Conservation (phyloP, 2,329 filamentous ascomycete genomes). For the Botrytis cinerea region DNA sequence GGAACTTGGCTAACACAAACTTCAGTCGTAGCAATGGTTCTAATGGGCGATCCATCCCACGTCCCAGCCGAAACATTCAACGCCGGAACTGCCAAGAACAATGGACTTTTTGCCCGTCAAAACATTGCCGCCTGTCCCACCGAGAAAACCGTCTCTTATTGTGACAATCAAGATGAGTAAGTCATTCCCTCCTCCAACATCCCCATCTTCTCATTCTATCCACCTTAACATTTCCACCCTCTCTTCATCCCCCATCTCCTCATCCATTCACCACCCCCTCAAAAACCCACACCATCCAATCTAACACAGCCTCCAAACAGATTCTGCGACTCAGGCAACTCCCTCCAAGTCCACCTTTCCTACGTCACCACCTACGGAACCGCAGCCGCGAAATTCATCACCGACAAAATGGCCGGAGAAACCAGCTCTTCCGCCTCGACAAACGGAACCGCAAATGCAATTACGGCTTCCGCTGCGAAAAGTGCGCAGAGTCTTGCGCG, state of each 20-base stretch:
- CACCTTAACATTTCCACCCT: no score
- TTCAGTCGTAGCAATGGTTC: slow-evolving; percentile 39
- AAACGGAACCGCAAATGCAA: background rate
- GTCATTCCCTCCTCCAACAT: background rate
- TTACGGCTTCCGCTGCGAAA: background rate
- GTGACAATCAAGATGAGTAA: slow-evolving; percentile 7
- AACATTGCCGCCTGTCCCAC: slow-evolving; percentile 21
- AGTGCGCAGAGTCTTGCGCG: background rate
- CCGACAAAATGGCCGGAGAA: slow-evolving; percentile 7
- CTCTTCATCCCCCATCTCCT: background rate
- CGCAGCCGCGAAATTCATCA: slow-evolving; percentile 18
- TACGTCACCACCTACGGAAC: slow-evolving; percentile 17
- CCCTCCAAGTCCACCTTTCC: slow-evolving; percentile 3
- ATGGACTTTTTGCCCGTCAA: slow-evolving; percentile 37
- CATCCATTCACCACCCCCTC: slow-evolving; percentile 3
- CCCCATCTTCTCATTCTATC: no score
- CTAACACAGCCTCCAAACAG: background rate
- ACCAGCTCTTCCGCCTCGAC: background rate
- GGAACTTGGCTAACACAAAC: slow-evolving; percentile 27
- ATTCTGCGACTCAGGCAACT: slow-evolving; percentile 17
- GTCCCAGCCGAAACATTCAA: slow-evolving; percentile 39
- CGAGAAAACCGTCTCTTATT: slow-evolving; percentile 2
- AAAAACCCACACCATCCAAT: background rate
- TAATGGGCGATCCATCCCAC: slow-evolving; percentile 44
- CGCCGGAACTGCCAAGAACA: slow-evolving; percentile 37